phyloP scores from a whole-genome alignment of 169 alveolate species.

The Toxoplasma gondii region DNA sequence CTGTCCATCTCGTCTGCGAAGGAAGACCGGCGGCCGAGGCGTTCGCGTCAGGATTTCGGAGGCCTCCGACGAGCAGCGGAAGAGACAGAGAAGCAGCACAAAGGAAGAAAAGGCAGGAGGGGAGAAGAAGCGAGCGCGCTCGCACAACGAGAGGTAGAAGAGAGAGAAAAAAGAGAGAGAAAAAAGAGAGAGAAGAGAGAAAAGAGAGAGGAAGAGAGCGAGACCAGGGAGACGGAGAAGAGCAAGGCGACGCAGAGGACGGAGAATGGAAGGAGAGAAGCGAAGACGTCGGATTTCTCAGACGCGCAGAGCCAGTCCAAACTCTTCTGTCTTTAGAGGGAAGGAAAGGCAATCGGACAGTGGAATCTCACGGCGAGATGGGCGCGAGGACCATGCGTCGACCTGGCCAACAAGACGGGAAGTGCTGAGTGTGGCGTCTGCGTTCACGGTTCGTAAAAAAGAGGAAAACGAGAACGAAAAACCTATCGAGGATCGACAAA shows the following conservation, averaged over 20 bases:
- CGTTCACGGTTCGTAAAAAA: no score
- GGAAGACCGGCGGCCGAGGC: neutral
- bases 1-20: neutral
- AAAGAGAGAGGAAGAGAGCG: neutral
- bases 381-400: no score
- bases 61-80: neutral
- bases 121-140: neutral
- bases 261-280: neutral
- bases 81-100: neutral
- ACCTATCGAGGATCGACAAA: neutral
- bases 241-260: neutral
- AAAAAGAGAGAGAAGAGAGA: neutral
- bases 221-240: neutral
- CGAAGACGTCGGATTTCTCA: no score
- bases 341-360: no score
- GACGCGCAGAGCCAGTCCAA: no score
- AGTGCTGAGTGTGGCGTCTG: no score
- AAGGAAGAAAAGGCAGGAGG: neutral
- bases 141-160: neutral
- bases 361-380: no score
- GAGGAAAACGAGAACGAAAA: no score
- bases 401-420: no score
- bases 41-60: neutral
- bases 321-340: no score
- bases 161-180: neutral